Evolutionary conservation across 1,284 basidiomycete species (phyloP), one percentile per base, ranked within the genome.

Genomic region (Marasmius sp.): DNA sequence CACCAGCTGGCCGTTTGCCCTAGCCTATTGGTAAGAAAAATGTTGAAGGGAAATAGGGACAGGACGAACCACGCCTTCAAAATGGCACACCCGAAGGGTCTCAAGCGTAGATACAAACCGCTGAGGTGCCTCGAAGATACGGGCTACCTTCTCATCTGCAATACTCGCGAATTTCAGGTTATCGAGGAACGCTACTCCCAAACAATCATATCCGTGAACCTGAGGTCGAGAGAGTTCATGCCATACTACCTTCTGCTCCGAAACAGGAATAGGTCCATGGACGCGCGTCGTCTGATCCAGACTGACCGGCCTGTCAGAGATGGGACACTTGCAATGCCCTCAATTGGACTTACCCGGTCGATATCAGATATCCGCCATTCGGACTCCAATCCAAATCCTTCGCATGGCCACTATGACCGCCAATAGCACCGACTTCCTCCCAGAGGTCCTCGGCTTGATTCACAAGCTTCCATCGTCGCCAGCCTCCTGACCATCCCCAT

Each of bases 401-500:
- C 0, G 97, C 92, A 5, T 88, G 81, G 0, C 87, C 91, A 58
- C 79, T 86, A 73, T 98, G 95, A 0, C 95, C 95, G 12, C 84
- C 86, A 54, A 94, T 80, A 0, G 93, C 94, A n/a, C 86, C 84
- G 1, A 82, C 72, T 68, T 96, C 91, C 48, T 74, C 77, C 95
- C 95, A 98, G 1, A 75, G 75, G 56, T 84, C 83, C 0, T 71
- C 72, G 57, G 73, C 64, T 1, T 61, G 56, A 34, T 61, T 18
- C 8, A 33, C 38, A 41, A 83, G 82, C 36, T 74, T 74, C 95
- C 95, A 98, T 53, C 93, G 82, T 69, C 95, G 84, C 87, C 93
- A 95, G 3, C 93, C 92, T 34, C 96, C 95, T 56, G 87, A 88
- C 95, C 96, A 98, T 0, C 94, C 95, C 84, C 90, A 93, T 1